Percentiles rank a stretch among this genome's conserved stretches.
phyloP scores from a whole-genome alignment of 2,329 filamentous ascomycete species.

The Aspergillus sp. region DNA sequence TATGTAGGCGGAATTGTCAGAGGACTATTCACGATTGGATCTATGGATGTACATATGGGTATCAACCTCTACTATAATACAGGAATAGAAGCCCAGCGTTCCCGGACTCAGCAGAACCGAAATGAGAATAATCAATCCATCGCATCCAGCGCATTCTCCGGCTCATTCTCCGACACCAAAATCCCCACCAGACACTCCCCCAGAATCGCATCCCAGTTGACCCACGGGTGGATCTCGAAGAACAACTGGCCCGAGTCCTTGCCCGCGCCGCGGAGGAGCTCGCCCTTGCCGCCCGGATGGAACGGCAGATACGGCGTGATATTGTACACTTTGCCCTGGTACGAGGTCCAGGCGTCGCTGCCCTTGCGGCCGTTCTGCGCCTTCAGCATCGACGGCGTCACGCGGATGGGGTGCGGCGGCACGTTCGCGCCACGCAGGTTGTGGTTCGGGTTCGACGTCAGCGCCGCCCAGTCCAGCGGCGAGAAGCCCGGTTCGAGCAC shows the following conservation, averaged over 20 bases:
- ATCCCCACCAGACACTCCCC: conserved; percentile 62
- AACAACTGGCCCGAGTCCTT: conserved; percentile 65
- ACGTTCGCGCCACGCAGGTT: conserved; percentile 63
- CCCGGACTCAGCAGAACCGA: not conserved
- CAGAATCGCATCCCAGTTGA: conserved; percentile 67
- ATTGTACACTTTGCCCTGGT: conserved; percentile 91
- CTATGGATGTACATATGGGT: conserved; percentile 4
- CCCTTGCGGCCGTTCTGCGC: conserved; percentile 78
- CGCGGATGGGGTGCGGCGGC: conserved; percentile 61
- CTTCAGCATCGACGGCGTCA: conserved; percentile 79
- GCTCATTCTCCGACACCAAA: conserved; percentile 55
- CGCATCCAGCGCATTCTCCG: conserved; percentile 49
- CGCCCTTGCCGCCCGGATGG: conserved; percentile 74
- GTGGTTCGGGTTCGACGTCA: conserved; percentile 60
- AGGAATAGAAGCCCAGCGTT: not conserved
- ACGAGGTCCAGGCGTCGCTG: conserved; percentile 84
- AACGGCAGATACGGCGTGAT: conserved; percentile 85
- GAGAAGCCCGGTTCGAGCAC: conserved; percentile 86
- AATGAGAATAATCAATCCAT: conserved; percentile 56
- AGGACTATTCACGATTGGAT: not conserved
- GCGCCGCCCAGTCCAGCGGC: conserved; percentile 90
- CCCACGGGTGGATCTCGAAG: conserved; percentile 65
- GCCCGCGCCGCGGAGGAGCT: conserved; percentile 63
- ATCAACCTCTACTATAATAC: conserved; percentile 7
- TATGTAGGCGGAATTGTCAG: not conserved